Base-by-base conservation (phyloP, 163 green algal species). In the Scenedesmus sp. region DNA sequence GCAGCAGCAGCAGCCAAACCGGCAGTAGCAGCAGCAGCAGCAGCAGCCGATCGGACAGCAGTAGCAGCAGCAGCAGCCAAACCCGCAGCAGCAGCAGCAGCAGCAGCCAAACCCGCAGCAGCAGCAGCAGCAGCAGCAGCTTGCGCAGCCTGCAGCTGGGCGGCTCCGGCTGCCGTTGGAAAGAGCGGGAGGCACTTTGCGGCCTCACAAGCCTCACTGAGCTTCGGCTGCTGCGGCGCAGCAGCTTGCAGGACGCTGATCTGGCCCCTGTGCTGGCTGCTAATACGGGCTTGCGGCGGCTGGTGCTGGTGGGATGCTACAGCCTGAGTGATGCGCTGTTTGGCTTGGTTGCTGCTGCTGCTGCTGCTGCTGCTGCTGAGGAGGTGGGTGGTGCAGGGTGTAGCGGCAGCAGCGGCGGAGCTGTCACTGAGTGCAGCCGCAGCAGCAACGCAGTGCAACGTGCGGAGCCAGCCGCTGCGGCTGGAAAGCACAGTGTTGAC, bases 271-370 rank as follows among this genome's bases (percentile, higher is more conserved):
- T 89, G 7, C 0, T 89, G 12, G 34, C 62, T 52, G 84, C 84
- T 23, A 89, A 89, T 13, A 26, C 6, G 3, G 26, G 46, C 3
- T 8, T 89, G 60, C 26, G 67, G 62, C n/a, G 62, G 13, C 15
- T 89, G 62, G 8, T 67, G 52, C 62, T 89, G 12, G 62, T 82
- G 0, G 62, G 84, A 2, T 89, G 84, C 52, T 64, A 89, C 84
- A 81, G 60, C 15, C 26, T 89, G 60, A 89, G 62, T 52, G 84
- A 89, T 10, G 23, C n/a, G 13, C 84, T 89, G 62, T 89, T 89
- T 82, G 3, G 26, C 9, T 70, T 55, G 56, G 84, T 23, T 64
- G 62, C 59, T 66, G 34, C 18, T n/a, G 59, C 60, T 82, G 84
- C 26, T 64, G 84, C 62, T 60, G 60, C 60, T 66, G 84, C 23